These are phyloP conservation scores for Papiliotrema nemorosa DNA, from an alignment of 1,284 basidiomycete species.

Conservation along the genomic window DNA sequence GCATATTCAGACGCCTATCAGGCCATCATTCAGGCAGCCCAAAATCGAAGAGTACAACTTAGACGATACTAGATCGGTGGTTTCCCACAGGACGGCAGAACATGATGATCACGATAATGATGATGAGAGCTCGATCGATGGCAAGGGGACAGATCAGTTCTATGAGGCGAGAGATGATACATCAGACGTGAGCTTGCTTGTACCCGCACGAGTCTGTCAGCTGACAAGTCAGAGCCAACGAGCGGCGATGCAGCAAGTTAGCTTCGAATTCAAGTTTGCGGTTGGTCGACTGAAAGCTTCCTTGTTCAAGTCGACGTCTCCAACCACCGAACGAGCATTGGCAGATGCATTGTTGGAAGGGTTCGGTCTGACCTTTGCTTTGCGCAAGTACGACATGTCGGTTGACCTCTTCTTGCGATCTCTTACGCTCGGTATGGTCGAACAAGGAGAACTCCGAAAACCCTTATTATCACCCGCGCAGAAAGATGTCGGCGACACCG, in stretches of 20 bases:
- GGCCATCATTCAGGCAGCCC: slow-evolving; percentile 53
- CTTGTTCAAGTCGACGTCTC: slow-evolving; percentile 60
- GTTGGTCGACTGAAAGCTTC: slow-evolving; percentile 85
- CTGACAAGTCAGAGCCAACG: slow-evolving; percentile 16
- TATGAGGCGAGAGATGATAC: slow-evolving; percentile 70
- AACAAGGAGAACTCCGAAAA: slow-evolving; percentile 58
- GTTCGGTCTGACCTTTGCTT: slow-evolving; percentile 70
- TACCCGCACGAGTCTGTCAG: not conserved
- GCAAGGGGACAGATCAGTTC: slow-evolving; percentile 57
- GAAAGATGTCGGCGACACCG: slow-evolving; percentile 48
- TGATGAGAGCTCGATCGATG: slow-evolving; percentile 5
- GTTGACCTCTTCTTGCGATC: slow-evolving; percentile 80
- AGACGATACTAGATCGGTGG: slow-evolving; percentile 54
- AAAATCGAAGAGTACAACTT: slow-evolving; percentile 62
- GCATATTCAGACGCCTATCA: slow-evolving; percentile 7
- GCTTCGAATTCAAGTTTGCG: slow-evolving; percentile 83
- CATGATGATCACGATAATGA: slow-evolving; percentile 39
- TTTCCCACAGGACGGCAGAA: slow-evolving; percentile 17
- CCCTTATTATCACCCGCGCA: slow-evolving; percentile 74
- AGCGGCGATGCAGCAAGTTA: slow-evolving; percentile 68
- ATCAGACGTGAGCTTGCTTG: slow-evolving; percentile 54
- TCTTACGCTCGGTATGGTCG: slow-evolving; percentile 58
- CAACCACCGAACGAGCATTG: slow-evolving; percentile 51
- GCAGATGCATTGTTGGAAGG: slow-evolving; percentile 77
- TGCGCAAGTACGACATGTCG: slow-evolving; percentile 81